Evolutionary conservation across 1,284 basidiomycete species (phyloP).

Genomic region (Cutaneotrichosporon spelunceum): DNA sequence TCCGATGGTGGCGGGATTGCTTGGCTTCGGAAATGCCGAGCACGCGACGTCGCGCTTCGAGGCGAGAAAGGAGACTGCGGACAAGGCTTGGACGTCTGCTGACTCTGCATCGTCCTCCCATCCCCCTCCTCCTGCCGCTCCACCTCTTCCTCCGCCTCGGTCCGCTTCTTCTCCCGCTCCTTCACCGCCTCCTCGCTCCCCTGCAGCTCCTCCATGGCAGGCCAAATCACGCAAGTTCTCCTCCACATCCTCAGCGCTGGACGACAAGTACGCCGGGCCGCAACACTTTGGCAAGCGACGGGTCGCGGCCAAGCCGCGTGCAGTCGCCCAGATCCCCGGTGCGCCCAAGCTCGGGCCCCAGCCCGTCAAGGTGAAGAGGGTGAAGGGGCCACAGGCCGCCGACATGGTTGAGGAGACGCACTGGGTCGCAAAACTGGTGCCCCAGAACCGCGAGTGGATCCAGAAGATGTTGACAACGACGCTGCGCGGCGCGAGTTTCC

Average conservation of each 20-base stretch:
- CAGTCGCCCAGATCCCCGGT: neutral
- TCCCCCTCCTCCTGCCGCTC: neutral
- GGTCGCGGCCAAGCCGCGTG: neutral
- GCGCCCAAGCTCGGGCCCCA: neutral
- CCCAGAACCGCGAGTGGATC: slow-evolving; percentile 3
- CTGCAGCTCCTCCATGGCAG: neutral
- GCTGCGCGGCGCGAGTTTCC: neutral
- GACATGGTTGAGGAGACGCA: slow-evolving; percentile 4
- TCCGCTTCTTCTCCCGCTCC: neutral
- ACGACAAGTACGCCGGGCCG: neutral
- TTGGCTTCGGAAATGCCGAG: slow-evolving; percentile 50
- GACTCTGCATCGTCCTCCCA: neutral
- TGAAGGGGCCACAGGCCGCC: neutral
- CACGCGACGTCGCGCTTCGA: slow-evolving; percentile 31
- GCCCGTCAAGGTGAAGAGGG: neutral
- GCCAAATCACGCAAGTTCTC: neutral
- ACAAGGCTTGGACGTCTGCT: too few relatives aligned
- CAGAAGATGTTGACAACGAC: neutral
- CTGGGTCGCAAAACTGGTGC: neutral
- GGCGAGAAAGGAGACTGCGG: slow-evolving; percentile 9
- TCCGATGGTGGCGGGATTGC: slow-evolving; percentile 44
- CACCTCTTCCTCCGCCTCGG: neutral
- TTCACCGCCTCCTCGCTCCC: neutral
- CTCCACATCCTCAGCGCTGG: neutral
- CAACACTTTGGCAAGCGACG: neutral